Evolutionary conservation across 1,284 basidiomycete species (phyloP).

Genomic region (Ustilago bromivora): DNA sequence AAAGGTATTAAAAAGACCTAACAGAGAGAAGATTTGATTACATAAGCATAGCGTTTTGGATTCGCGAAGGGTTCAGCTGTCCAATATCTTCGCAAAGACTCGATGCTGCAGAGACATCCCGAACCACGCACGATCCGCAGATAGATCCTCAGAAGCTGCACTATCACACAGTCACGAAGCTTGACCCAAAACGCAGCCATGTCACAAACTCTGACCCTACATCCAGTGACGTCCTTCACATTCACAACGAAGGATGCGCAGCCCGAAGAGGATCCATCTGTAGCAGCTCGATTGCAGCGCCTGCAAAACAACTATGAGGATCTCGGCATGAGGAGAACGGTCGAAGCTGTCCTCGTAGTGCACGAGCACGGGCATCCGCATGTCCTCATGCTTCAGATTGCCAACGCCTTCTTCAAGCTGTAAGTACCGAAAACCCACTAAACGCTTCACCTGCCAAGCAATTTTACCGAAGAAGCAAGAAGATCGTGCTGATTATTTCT

Average conservation of each 20-base stretch:
- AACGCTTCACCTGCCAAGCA: not conserved
- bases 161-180: not conserved
- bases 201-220: conserved; percentile 69
- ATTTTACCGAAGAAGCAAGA: not conserved
- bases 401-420: conserved; percentile 99
- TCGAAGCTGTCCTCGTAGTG: conserved; percentile 95
- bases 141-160: not conserved
- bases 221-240: conserved; percentile 87
- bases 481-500: not conserved
- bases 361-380: conserved; percentile 77
- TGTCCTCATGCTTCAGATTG: conserved; percentile 96
- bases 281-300: conserved; percentile 73
- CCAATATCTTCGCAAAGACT: not conserved
- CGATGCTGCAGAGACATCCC: not conserved
- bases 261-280: conserved; percentile 95
- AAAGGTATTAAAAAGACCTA: not conserved
- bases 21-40: not conserved
- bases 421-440: conserved; percentile 71
- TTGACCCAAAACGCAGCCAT: conserved; percentile 8
- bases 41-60: not conserved
- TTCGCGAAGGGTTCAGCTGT: conserved; percentile 10
- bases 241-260: conserved; percentile 94
- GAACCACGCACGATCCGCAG: not conserved
- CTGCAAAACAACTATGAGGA: conserved; percentile 94
- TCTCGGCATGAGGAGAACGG: conserved; percentile 89